These are phyloP conservation scores for Penicillium hordei DNA, from an alignment of 2,329 filamentous ascomycete species.

Conservation along the genomic window DNA sequence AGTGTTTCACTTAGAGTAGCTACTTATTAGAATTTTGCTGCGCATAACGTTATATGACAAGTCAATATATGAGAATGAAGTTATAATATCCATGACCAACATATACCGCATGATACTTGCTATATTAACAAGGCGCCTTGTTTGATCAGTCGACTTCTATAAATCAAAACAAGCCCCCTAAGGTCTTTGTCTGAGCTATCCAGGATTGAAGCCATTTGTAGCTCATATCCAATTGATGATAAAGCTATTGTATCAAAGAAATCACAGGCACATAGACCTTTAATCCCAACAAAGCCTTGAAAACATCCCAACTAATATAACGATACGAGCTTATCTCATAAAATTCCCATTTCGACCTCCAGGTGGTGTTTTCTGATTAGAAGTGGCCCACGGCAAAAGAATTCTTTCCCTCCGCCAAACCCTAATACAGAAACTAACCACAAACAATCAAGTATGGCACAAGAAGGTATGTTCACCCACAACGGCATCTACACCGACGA, in stretches of 20 bases:
- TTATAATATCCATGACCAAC: not conserved
- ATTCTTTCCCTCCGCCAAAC: too few relatives aligned
- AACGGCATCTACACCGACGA: not conserved
- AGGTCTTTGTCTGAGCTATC: not conserved
- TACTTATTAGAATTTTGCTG: not conserved
- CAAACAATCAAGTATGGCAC: not conserved
- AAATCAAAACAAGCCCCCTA: fast-evolving
- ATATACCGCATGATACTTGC: not conserved
- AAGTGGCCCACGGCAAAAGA: not conserved
- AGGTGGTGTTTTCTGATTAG: too few relatives aligned
- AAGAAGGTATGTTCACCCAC: not conserved
- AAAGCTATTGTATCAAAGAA: not conserved
- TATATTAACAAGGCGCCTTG: too few relatives aligned
- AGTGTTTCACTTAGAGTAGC: not conserved
- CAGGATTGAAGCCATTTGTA: not conserved
- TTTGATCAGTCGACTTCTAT: not conserved
- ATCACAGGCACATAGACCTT: not conserved
- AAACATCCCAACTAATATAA: not conserved
- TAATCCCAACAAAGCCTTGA: not conserved
- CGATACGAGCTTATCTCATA: not conserved
- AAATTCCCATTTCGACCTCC: not conserved
- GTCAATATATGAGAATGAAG: not conserved
- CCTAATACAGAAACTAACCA: not conserved
- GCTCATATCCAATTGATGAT: not conserved
- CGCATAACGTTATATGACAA: not conserved